Percentiles rank a stretch among this genome's conserved stretches.
These are phyloP conservation scores for Aspergillus transmontanensis DNA, from an alignment of 2,329 filamentous ascomycete species.

Conservation along the genomic window DNA sequence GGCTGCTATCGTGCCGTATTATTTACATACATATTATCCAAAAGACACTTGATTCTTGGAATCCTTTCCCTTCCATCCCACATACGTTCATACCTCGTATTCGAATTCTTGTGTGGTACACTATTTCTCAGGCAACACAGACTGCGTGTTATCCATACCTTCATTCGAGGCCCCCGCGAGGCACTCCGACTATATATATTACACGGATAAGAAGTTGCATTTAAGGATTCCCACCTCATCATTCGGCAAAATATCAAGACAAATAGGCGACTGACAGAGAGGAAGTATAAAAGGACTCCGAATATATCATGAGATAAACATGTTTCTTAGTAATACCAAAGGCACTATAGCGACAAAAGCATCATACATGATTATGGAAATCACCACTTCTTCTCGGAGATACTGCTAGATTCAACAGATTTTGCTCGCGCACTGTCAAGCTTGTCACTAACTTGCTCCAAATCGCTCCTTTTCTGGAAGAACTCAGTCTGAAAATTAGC, in stretches of 20 bases:
- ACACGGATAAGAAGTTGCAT: background rate
- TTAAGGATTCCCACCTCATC: too few species aligned
- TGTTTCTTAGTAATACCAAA: too few species aligned
- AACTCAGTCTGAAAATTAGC: background rate
- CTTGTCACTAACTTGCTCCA: background rate
- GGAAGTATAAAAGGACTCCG: too few species aligned
- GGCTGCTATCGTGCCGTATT: conserved; percentile 2
- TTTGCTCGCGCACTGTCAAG: background rate
- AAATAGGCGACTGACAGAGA: background rate
- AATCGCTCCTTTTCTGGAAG: background rate
- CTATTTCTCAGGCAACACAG: too few species aligned
- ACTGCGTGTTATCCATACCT: too few species aligned
- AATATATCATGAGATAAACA: too few species aligned
- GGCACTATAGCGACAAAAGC: background rate
- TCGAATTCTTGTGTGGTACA: too few species aligned
- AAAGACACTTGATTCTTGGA: too few species aligned
- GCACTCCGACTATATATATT: background rate
- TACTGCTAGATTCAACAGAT: too few species aligned
- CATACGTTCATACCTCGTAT: too few species aligned
- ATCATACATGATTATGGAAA: background rate
- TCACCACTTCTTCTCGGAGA: background rate
- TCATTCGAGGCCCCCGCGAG: too few species aligned
- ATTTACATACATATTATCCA: background rate
- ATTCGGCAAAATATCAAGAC: background rate
- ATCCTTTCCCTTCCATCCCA: too few species aligned